These are phyloP conservation scores for Davidsoniella eucalypti DNA, from an alignment of 2,329 filamentous ascomycete species.

Conservation along the genomic window DNA sequence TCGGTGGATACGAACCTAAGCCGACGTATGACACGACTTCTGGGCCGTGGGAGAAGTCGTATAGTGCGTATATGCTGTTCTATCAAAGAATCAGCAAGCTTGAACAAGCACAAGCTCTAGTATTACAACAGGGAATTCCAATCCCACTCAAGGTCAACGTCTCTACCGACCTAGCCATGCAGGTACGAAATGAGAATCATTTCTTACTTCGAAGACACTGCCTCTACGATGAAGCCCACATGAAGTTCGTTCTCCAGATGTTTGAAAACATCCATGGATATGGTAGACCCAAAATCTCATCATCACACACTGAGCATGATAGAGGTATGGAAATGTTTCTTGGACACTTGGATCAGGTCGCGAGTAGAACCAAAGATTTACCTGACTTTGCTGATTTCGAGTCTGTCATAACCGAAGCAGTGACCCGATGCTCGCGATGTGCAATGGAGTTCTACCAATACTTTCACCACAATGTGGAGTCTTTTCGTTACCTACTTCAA, in stretches of 20 bases:
- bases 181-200: constrained; percentile 58
- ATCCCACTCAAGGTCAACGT: constrained; percentile 27
- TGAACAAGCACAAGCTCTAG: constrained; percentile 24
- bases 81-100: constrained; percentile 68
- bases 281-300: background rate
- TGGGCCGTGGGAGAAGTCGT: constrained; percentile 46
- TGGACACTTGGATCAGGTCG: constrained; percentile 58
- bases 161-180: constrained; percentile 30
- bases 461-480: constrained; percentile 35
- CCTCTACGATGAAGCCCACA: constrained; percentile 57
- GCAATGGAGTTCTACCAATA: constrained; percentile 45
- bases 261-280: constrained; percentile 35
- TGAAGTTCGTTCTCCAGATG: constrained; percentile 46
- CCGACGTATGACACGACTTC: constrained; percentile 28
- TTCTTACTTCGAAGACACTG: constrained; percentile 59
- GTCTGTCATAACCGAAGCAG: constrained; percentile 29
- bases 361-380: constrained; percentile 53
- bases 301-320: constrained; percentile 30
- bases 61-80: constrained; percentile 96
- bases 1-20: constrained; percentile 51
- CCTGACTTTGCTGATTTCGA: constrained; percentile 44
- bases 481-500: constrained; percentile 49
- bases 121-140: too few relatives aligned
- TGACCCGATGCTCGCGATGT: constrained; percentile 35
- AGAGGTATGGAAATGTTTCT: constrained; percentile 38